Evolutionary conservation across 768 basidiomycete species (phyloP).

Genomic region (Mycena crocata): DNA sequence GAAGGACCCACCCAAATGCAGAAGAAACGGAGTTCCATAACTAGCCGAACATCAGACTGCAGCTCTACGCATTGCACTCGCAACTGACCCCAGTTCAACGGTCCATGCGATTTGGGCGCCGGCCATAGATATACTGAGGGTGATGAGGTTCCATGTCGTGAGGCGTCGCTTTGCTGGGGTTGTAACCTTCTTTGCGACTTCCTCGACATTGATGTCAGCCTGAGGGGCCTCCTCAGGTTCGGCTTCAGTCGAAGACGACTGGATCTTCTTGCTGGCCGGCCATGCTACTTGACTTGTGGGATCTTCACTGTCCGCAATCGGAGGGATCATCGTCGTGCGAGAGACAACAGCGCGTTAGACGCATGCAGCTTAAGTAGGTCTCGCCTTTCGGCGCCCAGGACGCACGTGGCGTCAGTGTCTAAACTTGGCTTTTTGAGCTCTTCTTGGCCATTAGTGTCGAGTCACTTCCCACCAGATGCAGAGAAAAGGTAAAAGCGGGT

Average conservation of each 20-base stretch:
- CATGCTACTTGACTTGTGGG: slow-evolving; percentile 85
- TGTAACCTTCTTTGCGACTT: slow-evolving; percentile 18
- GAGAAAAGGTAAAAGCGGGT: slow-evolving; percentile 12
- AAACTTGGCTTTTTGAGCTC: slow-evolving; percentile 4
- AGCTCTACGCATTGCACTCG: background rate
- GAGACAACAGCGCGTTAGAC: slow-evolving; percentile 18
- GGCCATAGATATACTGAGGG: slow-evolving; percentile 91
- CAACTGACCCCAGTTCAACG: slow-evolving; percentile 84
- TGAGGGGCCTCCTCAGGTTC: slow-evolving; percentile 22
- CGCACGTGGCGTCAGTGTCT: slow-evolving; percentile 15
- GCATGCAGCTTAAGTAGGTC: slow-evolving; percentile 15
- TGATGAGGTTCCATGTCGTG: slow-evolving; percentile 80
- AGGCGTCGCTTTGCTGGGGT: slow-evolving; percentile 46
- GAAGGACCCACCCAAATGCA: slow-evolving; percentile 55
- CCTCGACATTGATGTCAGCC: slow-evolving; percentile 16
- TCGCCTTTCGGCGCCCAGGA: background rate
- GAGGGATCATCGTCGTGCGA: slow-evolving; percentile 65
- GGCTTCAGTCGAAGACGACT: slow-evolving; percentile 17
- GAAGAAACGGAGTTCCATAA: slow-evolving; percentile 95
- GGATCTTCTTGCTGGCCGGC: slow-evolving; percentile 57
- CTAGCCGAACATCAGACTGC: slow-evolving; percentile 53
- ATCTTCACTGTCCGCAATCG: slow-evolving; percentile 73
- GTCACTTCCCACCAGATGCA: background rate
- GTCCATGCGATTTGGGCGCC: slow-evolving; percentile 97
- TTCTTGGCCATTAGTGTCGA: background rate